phyloP scores from a whole-genome alignment of 192 early-diverging fungal genomes.

The Podochytrium sp. region DNA sequence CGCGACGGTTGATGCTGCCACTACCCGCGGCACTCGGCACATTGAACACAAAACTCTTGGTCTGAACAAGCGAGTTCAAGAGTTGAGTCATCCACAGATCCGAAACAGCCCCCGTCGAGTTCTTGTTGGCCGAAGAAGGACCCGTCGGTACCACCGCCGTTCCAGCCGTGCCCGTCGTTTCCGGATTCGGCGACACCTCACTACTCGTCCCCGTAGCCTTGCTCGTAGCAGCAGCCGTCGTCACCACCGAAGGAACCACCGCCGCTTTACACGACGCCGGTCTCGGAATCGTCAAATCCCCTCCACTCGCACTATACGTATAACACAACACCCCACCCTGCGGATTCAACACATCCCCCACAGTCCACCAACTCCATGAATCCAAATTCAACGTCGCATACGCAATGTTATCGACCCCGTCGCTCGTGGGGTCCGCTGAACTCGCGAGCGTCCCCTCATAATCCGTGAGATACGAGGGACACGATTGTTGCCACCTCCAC shows the following conservation, averaged over 20 bases:
- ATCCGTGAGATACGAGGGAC: background rate
- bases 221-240: background rate
- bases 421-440: background rate
- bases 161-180: too few relatives aligned
- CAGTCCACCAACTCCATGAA: background rate
- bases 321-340: background rate
- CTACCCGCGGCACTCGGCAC: too few relatives aligned
- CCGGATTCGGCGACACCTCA: background rate
- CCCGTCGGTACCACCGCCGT: too few relatives aligned
- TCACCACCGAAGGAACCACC: background rate
- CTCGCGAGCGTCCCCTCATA: background rate
- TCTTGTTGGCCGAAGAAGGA: too few relatives aligned
- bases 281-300: background rate
- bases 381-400: background rate
- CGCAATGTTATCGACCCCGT: background rate
- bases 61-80: background rate
- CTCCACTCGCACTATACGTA: background rate
- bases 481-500: slow-evolving; percentile 16
- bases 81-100: background rate
- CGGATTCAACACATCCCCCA: background rate
- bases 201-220: background rate
- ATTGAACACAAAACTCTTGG: too few relatives aligned
- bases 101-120: too few relatives aligned
- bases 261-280: background rate
- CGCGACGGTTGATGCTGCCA: too few relatives aligned